Conservation (phyloP, 2,329 filamentous ascomycete genomes). For the Mycosphaerella sp. region DNA sequence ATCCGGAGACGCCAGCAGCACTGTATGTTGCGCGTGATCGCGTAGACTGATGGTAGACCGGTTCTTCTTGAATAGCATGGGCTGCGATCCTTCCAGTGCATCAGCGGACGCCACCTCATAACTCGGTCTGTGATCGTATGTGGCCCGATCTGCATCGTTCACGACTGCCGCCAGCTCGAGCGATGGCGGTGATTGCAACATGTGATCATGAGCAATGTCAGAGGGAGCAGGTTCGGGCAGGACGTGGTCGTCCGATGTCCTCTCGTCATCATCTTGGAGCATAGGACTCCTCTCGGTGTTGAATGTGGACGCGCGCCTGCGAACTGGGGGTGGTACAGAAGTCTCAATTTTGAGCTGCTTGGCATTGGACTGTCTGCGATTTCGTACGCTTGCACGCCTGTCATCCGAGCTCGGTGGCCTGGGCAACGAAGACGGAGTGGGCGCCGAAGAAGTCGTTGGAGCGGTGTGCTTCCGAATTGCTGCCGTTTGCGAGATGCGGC, state of each 20-base stretch:
- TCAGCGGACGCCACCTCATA: conserved; percentile 26
- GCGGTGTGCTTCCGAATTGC: conserved; percentile 18
- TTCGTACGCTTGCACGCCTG: conserved; percentile 40
- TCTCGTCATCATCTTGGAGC: conserved; percentile 19
- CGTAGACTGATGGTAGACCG: conserved; percentile 59
- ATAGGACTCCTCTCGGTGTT: conserved; percentile 26
- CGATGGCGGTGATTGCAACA: conserved; percentile 29
- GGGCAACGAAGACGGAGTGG: conserved; percentile 24
- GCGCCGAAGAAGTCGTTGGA: conserved; percentile 29
- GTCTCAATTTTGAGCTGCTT: conserved; percentile 91
- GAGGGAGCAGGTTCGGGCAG: conserved; percentile 21
- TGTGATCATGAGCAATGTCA: conserved; percentile 26
- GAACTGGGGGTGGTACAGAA: conserved; percentile 32
- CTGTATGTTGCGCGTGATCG: conserved; percentile 52
- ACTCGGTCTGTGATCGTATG: conserved; percentile 19
- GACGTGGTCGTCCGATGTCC: conserved; percentile 8
- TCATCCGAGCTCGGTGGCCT: conserved; percentile 19
- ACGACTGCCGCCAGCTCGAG: conserved; percentile 24
- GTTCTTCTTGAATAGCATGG: conserved; percentile 41
- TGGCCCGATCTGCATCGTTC: conserved; percentile 11
- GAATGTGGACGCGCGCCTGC: conserved; percentile 31
- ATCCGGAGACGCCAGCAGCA: conserved; percentile 58
- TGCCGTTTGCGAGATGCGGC: conserved; percentile 31
- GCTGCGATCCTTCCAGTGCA: conserved; percentile 18
- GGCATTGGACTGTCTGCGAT: conserved; percentile 68